Evolutionary conservation across 139 green algal genomes (phyloP).

Genomic region (Haematococcus lacustris): DNA sequence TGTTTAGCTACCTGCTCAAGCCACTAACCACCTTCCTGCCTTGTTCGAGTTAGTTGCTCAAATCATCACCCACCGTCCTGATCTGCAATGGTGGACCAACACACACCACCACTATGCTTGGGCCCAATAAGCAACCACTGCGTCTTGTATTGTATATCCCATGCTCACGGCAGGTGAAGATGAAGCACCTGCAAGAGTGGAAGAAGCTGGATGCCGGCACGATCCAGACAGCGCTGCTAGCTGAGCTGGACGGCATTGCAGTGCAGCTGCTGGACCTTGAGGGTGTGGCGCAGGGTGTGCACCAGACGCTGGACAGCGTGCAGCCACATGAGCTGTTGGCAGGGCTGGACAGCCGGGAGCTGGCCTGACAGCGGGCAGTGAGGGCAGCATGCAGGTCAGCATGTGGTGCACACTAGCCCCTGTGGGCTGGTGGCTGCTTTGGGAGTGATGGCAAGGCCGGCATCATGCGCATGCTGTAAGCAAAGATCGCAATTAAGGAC

Average conservation of each 20-base stretch:
- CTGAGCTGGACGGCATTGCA: neutral
- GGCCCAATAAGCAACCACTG: neutral
- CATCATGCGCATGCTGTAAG: neutral
- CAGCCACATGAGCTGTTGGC: neutral
- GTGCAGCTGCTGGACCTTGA: neutral
- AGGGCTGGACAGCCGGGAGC: neutral
- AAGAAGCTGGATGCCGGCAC: conserved; percentile 20
- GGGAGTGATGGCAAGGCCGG: neutral
- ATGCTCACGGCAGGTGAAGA: neutral
- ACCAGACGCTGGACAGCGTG: neutral
- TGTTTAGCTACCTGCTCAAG: neutral
- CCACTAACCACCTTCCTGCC: neutral
- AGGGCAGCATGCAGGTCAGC: neutral
- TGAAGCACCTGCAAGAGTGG: conserved; percentile 27
- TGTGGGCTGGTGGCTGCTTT: too few relatives aligned
- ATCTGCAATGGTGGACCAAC: neutral
- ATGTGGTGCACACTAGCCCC: too few relatives aligned
- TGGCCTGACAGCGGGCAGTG: neutral
- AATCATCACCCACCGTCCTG: neutral
- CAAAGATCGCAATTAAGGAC: too few relatives aligned
- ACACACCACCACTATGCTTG: neutral
- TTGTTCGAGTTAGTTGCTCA: neutral
- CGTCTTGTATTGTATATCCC: neutral
- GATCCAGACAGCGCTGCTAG: conserved; percentile 6
- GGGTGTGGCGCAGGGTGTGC: neutral